These are phyloP conservation scores for Orbilia brochopaga DNA, from an alignment of 2,329 filamentous ascomycete species.

Conservation along the genomic window DNA sequence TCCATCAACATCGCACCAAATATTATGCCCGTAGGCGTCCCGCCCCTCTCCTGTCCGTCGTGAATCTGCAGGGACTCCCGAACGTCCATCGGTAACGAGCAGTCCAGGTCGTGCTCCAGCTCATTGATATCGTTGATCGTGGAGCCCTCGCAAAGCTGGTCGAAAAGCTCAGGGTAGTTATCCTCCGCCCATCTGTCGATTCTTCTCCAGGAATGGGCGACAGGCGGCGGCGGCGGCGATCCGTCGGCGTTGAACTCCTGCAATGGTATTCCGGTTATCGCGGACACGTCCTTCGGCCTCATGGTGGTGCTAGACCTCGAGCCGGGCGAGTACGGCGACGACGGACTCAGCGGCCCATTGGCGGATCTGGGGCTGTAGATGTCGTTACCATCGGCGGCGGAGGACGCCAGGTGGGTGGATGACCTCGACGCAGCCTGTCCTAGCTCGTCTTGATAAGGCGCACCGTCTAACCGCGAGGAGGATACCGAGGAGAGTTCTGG, in stretches of 20 bases:
- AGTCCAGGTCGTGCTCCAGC: constrained; percentile 92
- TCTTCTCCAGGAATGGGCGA: constrained; percentile 87
- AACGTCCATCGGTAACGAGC: constrained; percentile 88
- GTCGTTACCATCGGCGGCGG: constrained; percentile 64
- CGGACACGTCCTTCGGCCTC: constrained; percentile 67
- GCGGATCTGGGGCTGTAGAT: constrained; percentile 63
- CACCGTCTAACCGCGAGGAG: constrained; percentile 69
- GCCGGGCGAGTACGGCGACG: constrained; percentile 84
- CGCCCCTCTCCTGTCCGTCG: constrained; percentile 96
- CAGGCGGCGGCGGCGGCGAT: constrained; percentile 83
- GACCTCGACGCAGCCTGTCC: constrained; percentile 65
- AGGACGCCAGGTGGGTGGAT: constrained; percentile 68
- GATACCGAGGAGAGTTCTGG: constrained; percentile 86
- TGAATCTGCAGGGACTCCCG: constrained; percentile 89
- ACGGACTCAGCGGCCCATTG: constrained; percentile 60
- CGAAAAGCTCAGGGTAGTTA: constrained; percentile 90
- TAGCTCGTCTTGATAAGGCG: constrained; percentile 78
- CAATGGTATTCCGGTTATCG: constrained; percentile 79
- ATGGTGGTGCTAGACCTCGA: constrained; percentile 78
- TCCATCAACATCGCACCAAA: constrained; percentile 95
- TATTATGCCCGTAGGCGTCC: constrained; percentile 86
- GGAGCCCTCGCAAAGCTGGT: constrained; percentile 89
- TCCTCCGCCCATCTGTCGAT: constrained; percentile 94
- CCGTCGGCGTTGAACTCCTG: constrained; percentile 87
- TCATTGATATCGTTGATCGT: constrained; percentile 96